These are phyloP conservation scores for Spirogloea muscicola DNA, from an alignment of 139 green algal species.

Conservation along the genomic window DNA sequence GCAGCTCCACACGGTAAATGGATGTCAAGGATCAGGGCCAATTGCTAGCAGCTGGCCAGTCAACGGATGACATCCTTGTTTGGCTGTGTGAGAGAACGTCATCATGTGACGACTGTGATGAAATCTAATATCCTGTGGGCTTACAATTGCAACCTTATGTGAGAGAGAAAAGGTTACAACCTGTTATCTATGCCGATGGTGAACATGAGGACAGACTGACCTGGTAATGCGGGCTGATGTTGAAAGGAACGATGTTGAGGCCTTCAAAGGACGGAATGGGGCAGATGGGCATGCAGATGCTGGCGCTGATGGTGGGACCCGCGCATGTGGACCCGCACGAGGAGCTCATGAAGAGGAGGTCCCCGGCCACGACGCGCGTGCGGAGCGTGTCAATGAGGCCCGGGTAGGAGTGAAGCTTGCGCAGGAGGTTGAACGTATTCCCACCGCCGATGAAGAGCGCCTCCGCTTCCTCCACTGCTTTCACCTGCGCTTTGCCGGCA, in stretches of 20 bases:
- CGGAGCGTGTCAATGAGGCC: slow-evolving; percentile 7
- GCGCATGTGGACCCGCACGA: slow-evolving; percentile 17
- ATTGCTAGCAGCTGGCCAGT: too few species aligned
- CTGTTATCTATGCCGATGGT: too few species aligned
- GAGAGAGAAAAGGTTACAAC: too few species aligned
- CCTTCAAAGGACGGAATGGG: slow-evolving; percentile 7
- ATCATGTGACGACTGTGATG: too few species aligned
- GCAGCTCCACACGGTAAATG: too few species aligned
- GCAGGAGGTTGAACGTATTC: slow-evolving; percentile 17
- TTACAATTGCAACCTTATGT: too few species aligned
- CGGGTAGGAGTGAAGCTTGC: slow-evolving; percentile 3
- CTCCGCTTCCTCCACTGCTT: slow-evolving; percentile 17
- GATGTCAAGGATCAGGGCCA: too few species aligned
- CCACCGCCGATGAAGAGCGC: slow-evolving; percentile 30
- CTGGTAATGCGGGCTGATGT: slow-evolving; percentile 37
- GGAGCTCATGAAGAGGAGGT: slow-evolving; percentile 24
- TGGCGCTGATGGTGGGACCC: slow-evolving; percentile 21
- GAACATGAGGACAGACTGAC: too few species aligned
- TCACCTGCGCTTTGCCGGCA: slow-evolving; percentile 6
- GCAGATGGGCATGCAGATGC: slow-evolving; percentile 29
- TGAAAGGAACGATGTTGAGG: slow-evolving; percentile 20
- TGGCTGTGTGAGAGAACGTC: too few species aligned
- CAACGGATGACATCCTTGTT: too few species aligned
- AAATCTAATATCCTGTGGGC: too few species aligned
- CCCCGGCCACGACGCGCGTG: background rate